phyloP scores from a whole-genome alignment of 371 early-diverging fungal species.

The Parasitella parasitica region DNA sequence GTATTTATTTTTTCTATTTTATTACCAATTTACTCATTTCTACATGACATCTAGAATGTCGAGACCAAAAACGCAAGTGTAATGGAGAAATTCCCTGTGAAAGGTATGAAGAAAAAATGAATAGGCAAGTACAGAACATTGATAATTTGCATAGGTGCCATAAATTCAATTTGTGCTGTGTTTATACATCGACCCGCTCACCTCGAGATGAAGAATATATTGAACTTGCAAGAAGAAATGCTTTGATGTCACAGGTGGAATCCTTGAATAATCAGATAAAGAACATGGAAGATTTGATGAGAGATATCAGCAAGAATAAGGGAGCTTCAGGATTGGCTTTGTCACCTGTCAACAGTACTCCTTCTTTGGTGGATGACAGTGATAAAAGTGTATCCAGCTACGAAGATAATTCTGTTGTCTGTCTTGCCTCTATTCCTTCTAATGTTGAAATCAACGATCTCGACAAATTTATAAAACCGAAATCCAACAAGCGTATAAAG shows the following conservation, averaged over 20 bases:
- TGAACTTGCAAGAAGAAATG: slow-evolving; percentile 15
- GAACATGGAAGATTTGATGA: slow-evolving; percentile 18
- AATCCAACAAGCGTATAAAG: slow-evolving; percentile 4
- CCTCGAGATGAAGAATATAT: slow-evolving; percentile 36
- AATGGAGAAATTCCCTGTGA: slow-evolving; percentile 34
- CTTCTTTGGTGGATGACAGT: slow-evolving; percentile 8
- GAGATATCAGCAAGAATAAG: neutral
- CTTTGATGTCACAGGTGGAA: slow-evolving; percentile 17
- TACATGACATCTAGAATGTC: slow-evolving; percentile 27
- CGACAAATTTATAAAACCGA: neutral
- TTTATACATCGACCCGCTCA: slow-evolving; percentile 23
- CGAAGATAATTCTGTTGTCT: slow-evolving; percentile 6
- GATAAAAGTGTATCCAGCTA: slow-evolving; percentile 1
- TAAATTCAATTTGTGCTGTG: slow-evolving; percentile 26
- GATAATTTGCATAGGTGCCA: slow-evolving; percentile 21
- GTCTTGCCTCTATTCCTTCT: neutral
- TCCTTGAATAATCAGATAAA: slow-evolving; percentile 17
- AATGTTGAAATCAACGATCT: neutral
- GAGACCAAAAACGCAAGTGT: slow-evolving; percentile 41
- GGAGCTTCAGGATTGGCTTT: neutral
- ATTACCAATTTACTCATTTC: neutral
- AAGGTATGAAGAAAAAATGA: slow-evolving; percentile 22
- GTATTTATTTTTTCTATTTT: neutral
- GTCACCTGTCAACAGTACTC: neutral
- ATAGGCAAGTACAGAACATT: neutral